Percentiles rank a stretch among this genome's conserved stretches.
These are phyloP conservation scores for Candida maesae DNA, from an alignment of 805 yeast species.

Conservation along the genomic window DNA sequence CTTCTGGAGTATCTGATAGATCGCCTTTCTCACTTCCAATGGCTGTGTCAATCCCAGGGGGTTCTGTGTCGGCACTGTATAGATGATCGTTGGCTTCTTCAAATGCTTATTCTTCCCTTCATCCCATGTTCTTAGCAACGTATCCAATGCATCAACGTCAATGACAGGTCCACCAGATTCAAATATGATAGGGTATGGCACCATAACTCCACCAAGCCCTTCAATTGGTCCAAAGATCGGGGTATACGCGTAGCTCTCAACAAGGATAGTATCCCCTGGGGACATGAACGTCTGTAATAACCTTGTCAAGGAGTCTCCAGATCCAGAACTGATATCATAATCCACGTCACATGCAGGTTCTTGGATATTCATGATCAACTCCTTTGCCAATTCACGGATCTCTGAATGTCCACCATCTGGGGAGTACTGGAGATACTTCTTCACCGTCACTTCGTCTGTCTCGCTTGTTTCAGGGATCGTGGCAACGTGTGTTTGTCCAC, in stretches of 20 bases:
- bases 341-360: conserved; percentile 31
- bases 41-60: conserved; percentile 59
- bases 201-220: conserved; percentile 28
- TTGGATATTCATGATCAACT: conserved; percentile 34
- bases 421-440: conserved; percentile 10
- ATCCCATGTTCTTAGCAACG: conserved; percentile 42
- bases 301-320: conserved; percentile 52
- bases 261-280: conserved; percentile 50
- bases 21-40: conserved; percentile 40
- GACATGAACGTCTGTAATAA: conserved; percentile 46
- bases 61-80: conserved; percentile 67
- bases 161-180: conserved; percentile 25
- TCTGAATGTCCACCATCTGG: conserved; percentile 57
- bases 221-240: conserved; percentile 46
- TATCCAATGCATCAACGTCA: conserved; percentile 46
- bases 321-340: conserved; percentile 43
- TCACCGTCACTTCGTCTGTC: not conserved
- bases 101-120: conserved; percentile 40
- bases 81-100: conserved; percentile 49
- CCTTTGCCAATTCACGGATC: conserved; percentile 56
- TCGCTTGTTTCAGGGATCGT: conserved; percentile 1
- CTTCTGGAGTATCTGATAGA: conserved; percentile 48
- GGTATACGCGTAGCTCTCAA: conserved; percentile 65
- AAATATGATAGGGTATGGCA: conserved; percentile 41
- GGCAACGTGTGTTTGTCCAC: conserved; percentile 1